phyloP scores from a whole-genome alignment of 345 rosid species.

The Pugionium dolabratum region DNA sequence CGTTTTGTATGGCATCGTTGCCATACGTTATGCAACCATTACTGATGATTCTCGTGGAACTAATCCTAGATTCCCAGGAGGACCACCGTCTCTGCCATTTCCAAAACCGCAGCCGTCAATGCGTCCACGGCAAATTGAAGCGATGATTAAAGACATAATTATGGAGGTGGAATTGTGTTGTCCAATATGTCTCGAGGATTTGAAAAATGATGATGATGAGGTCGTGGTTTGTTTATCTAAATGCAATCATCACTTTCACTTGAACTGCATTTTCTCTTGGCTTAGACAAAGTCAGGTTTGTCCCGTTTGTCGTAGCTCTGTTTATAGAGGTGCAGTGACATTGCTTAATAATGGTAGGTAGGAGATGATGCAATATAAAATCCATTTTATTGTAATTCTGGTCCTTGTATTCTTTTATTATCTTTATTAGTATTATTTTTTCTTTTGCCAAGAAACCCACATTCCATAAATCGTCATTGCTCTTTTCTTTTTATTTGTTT shows the following conservation, averaged over 20 bases:
- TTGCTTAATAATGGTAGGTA: neutral
- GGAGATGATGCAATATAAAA: neutral
- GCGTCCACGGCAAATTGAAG: neutral
- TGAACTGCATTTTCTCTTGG: constrained; percentile 13
- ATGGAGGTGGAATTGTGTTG: constrained; percentile 20
- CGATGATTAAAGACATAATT: constrained; percentile 1
- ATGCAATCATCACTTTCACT: constrained; percentile 15
- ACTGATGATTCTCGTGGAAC: constrained; percentile 2
- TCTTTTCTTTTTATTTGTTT: no score
- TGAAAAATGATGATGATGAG: constrained; percentile 3
- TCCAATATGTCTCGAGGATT: constrained; percentile 27
- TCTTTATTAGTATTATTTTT: neutral
- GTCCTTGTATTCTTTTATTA: neutral
- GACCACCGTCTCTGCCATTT: neutral
- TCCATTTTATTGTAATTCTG: neutral
- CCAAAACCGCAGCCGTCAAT: constrained; percentile 10
- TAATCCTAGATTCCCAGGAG: constrained; percentile 1
- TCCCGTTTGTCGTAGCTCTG: constrained; percentile 8
- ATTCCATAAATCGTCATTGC: no score
- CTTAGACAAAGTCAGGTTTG: constrained; percentile 11
- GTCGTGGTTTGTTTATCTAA: constrained; percentile 16
- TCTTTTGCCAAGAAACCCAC: no score
- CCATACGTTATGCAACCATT: constrained; percentile 1
- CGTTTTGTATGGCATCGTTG: constrained; percentile 21
- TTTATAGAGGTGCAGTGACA: constrained; percentile 2